Evolutionary conservation across 2,329 filamentous ascomycete species (phyloP), one percentile per base, ranked within the genome.

Genomic region (Pleomassaria siparia): DNA sequence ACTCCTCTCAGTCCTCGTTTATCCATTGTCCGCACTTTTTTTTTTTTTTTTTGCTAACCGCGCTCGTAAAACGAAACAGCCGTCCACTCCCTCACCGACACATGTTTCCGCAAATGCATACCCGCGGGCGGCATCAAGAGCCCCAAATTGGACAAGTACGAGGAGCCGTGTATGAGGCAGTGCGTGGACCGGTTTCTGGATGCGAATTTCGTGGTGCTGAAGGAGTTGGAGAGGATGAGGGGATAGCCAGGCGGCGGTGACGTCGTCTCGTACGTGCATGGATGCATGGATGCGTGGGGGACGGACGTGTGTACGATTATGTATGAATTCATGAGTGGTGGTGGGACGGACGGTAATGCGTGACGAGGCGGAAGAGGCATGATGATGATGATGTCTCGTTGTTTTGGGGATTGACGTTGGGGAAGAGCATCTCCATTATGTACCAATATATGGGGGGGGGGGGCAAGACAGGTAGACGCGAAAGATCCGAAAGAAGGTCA

Each of bases 21-120:
- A 33, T 24, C 18, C 22, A 21, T 24, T 36, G 16, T 13, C 35
- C 39, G 16, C 44, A n/a, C n/a, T n/a, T n/a, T n/a, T 30, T 37
- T 22, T 12, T n/a, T 25, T 15, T 41, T 22, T 6, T 10, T 12
- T 12, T 22, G 25, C 25, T 28, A 28, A 28, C 12, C 25, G 25
- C 8, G 25, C 8, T 7, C 7, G 12, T 12, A 12, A 28, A 28
- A 7, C 7, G 7, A 5, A 18, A 7, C 16, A 71, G 84, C 79
- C n/a, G 81, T 87, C 50, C 85, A 87, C 72, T 74, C 75, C 57
- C 75, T 87, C 28, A 84, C 83, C 35, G 87, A 94, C 63, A 82
- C 88, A 51, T 99, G 94, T 82, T 99, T 91, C 85, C 90, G 86
- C 69, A 97, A 96, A 77, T 99, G 94, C 78, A 79, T 96, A 51